Conservation (phyloP, 176 grass and related monocot genomes). For the Triticum dicoccoides region DNA sequence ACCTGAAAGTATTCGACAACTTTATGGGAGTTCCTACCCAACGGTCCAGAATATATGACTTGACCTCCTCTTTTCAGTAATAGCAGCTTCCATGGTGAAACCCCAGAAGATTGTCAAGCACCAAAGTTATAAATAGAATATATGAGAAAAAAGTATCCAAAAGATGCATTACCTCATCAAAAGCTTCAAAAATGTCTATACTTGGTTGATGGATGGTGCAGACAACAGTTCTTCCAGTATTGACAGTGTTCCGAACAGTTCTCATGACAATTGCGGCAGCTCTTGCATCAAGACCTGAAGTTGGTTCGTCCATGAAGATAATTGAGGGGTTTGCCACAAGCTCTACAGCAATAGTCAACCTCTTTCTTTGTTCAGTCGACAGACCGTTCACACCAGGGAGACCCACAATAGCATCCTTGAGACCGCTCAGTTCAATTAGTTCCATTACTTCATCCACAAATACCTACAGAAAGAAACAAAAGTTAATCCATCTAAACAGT, state of each 20-base stretch:
- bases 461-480: constrained; percentile 34
- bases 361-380: constrained; percentile 86
- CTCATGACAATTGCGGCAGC: constrained; percentile 90
- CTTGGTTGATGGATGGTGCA: constrained; percentile 91
- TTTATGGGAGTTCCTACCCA: constrained; percentile 64
- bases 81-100: constrained; percentile 54
- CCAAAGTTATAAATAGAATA: not conserved
- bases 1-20: constrained; percentile 81
- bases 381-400: constrained; percentile 66
- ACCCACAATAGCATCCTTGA: constrained; percentile 68
- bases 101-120: constrained; percentile 1
- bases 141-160: not conserved
- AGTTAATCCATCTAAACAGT: constrained; percentile 14
- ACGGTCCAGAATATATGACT: constrained; percentile 72
- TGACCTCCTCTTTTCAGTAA: constrained; percentile 87
- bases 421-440: constrained; percentile 59
- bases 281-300: constrained; percentile 80
- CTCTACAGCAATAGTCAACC: constrained; percentile 72
- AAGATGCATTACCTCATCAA: constrained; percentile 62
- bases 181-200: constrained; percentile 88
- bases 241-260: constrained; percentile 71
- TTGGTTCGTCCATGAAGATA: constrained; percentile 89
- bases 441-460: constrained; percentile 85
- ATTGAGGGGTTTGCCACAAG: constrained; percentile 67
- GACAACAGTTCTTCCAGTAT: constrained; percentile 79